A percentile compares a stretch with the other conserved stretches of the same genome.
Evolutionary conservation across 352 stramenopile species (phyloP).

Genomic region (Phytophthora sojae): DNA sequence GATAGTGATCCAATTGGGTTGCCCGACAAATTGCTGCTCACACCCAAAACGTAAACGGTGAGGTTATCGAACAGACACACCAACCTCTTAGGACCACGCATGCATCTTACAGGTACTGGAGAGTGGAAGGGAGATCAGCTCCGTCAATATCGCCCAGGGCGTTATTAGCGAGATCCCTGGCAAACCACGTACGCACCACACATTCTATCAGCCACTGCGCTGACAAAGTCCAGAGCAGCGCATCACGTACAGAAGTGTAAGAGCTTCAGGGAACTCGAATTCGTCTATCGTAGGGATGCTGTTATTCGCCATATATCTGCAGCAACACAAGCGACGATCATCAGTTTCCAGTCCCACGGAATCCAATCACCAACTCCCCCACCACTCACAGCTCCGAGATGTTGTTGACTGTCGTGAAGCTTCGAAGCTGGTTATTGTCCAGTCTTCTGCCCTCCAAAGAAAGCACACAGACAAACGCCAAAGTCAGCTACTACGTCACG

Average conservation of each 20-base stretch:
- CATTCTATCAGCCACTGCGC: neutral
- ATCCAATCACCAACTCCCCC: neutral
- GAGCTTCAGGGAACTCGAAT: conserved; percentile 31
- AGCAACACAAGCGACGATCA: neutral
- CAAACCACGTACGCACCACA: neutral
- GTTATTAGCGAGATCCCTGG: conserved; percentile 37
- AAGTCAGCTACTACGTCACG: neutral
- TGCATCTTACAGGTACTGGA: conserved; percentile 34
- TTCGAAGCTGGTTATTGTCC: conserved; percentile 37
- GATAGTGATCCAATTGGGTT: conserved; percentile 45
- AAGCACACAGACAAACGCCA: neutral
- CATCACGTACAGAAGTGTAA: conserved; percentile 37
- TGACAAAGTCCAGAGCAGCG: neutral
- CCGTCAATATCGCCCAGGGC: conserved; percentile 21
- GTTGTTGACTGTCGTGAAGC: conserved; percentile 24
- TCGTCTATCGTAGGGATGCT: conserved; percentile 33
- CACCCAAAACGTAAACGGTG: neutral
- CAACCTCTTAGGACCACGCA: neutral
- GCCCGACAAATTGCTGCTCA: conserved; percentile 46
- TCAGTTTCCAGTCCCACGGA: neutral
- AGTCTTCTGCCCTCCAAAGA: conserved; percentile 27
- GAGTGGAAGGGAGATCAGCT: conserved; percentile 18
- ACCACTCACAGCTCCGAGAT: conserved; percentile 33
- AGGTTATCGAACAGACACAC: neutral
- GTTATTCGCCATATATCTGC: conserved; percentile 44